Percentiles rank a stretch among this genome's conserved stretches.
These are phyloP conservation scores for Lasiodiplodia sp. DNA, from an alignment of 2,329 filamentous ascomycete genomes.

Conservation along the genomic window DNA sequence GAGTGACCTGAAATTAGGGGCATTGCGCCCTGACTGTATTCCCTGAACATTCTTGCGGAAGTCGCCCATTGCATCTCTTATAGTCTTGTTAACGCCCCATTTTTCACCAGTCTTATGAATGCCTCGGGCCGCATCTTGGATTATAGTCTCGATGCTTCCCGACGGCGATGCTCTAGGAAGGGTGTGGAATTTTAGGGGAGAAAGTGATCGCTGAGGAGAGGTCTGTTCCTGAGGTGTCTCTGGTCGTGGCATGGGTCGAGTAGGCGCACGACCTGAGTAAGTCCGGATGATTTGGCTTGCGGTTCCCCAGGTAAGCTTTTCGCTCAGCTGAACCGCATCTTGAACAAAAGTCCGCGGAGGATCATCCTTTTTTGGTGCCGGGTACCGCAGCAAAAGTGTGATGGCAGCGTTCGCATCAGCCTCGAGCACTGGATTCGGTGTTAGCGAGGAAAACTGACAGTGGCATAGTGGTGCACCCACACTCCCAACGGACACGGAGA, in stretches of 20 bases:
- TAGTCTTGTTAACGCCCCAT: constrained; percentile 79
- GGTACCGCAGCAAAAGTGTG: constrained; percentile 84
- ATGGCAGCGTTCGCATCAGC: constrained; percentile 88
- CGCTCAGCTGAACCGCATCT: constrained; percentile 78
- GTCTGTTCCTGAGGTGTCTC: constrained; percentile 21
- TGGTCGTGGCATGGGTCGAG: constrained; percentile 38
- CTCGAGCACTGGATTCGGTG: constrained; percentile 68
- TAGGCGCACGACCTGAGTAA: constrained; percentile 63
- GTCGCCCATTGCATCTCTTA: constrained; percentile 82
- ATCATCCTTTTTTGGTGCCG: constrained; percentile 67
- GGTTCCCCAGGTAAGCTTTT: constrained; percentile 68
- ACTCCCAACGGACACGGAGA: constrained; percentile 86
- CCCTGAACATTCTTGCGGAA: constrained; percentile 77
- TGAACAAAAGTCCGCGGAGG: constrained; percentile 82
- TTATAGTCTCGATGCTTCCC: constrained; percentile 68
- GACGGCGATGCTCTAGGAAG: constrained; percentile 39
- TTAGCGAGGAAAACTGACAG: not conserved
- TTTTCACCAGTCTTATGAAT: constrained; percentile 77
- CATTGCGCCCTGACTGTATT: constrained; percentile 58
- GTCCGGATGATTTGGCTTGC: constrained; percentile 73
- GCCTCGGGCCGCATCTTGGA: constrained; percentile 79
- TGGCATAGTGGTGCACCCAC: constrained; percentile 60
- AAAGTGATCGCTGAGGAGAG: constrained; percentile 32
- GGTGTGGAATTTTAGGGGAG: constrained; percentile 40
- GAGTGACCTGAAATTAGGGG: constrained; percentile 44